Conservation (phyloP, 2,329 filamentous ascomycete species). For the Trichoderma gracile region DNA sequence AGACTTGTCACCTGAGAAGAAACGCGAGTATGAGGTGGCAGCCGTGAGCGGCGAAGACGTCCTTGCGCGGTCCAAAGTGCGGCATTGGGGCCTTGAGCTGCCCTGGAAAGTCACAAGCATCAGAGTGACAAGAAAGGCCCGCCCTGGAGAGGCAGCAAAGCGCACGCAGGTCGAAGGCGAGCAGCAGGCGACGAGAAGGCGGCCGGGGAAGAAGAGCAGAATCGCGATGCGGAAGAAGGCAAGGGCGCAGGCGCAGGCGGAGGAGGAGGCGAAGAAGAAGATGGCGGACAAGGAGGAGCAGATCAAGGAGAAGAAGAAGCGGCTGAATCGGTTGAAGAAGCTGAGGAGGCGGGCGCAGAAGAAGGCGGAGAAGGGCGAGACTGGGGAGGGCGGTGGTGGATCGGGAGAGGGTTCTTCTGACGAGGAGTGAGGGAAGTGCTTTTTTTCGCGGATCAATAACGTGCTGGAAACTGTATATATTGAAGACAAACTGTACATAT, state of each 20-base stretch:
- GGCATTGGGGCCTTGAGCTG: slow-evolving; percentile 59
- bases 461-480: not conserved
- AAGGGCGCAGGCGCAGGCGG: slow-evolving; percentile 45
- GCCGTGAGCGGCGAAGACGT: slow-evolving; percentile 58
- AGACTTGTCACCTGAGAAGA: slow-evolving; percentile 41
- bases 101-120: slow-evolving; percentile 59
- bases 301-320: slow-evolving; percentile 62
- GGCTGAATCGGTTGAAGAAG: slow-evolving; percentile 61
- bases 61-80: slow-evolving; percentile 43
- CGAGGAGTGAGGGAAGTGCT: slow-evolving; percentile 26
- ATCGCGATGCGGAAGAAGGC: slow-evolving; percentile 52
- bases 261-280: slow-evolving; percentile 43
- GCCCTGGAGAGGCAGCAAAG: slow-evolving; percentile 29
- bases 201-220: slow-evolving; percentile 60
- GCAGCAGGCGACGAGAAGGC: slow-evolving; percentile 40
- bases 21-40: slow-evolving; percentile 44
- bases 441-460: not conserved
- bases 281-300: slow-evolving; percentile 55
- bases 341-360: slow-evolving; percentile 59
- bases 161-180: slow-evolving; percentile 11
- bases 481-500: too few relatives aligned
- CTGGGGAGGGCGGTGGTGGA: slow-evolving; percentile 30
- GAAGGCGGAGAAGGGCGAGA: slow-evolving; percentile 37
- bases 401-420: slow-evolving; percentile 27
- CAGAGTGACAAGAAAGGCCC: slow-evolving; percentile 37